These are phyloP conservation scores for Capsaspora owczarzaki DNA, from an alignment of 78 protist species.

Conservation along the genomic window DNA sequence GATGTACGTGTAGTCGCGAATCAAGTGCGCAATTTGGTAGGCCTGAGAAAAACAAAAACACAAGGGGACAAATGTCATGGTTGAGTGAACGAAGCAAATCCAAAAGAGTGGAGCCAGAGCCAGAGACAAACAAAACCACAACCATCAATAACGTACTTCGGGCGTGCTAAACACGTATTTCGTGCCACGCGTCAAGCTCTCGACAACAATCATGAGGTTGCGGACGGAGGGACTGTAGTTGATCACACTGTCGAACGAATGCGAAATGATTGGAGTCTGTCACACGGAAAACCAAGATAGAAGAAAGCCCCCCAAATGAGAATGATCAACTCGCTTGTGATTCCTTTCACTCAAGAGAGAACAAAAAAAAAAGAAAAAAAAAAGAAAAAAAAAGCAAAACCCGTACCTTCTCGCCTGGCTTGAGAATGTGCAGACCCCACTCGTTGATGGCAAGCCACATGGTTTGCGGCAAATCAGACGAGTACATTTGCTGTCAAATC, in stretches of 20 bases:
- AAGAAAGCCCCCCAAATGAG: no score
- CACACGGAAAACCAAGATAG: background rate
- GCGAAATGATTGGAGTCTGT: slow-evolving; percentile 4
- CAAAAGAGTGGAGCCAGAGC: background rate
- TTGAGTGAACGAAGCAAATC: background rate
- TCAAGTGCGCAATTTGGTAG: slow-evolving; percentile 7
- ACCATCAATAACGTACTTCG: background rate
- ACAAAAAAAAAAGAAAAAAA: background rate
- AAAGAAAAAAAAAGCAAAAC: background rate
- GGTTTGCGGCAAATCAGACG: background rate
- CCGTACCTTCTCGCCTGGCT: background rate
- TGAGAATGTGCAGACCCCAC: background rate
- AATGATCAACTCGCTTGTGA: no score
- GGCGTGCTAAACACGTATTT: slow-evolving; percentile 16
- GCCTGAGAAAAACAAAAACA: background rate
- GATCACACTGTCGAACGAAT: background rate
- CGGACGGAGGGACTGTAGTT: slow-evolving; percentile 15
- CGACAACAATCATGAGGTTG: slow-evolving; percentile 15
- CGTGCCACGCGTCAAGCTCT: slow-evolving; percentile 8
- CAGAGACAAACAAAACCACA: background rate
- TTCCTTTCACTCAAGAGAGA: background rate
- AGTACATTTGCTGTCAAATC: slow-evolving; percentile 17
- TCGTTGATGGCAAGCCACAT: slow-evolving; percentile 12
- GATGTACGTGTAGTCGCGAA: slow-evolving; percentile 8
- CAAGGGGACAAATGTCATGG: background rate